Evolutionary conservation across 805 yeast species (phyloP), one percentile per base, ranked within the genome.

Genomic region (Suhomyces faveliae): DNA sequence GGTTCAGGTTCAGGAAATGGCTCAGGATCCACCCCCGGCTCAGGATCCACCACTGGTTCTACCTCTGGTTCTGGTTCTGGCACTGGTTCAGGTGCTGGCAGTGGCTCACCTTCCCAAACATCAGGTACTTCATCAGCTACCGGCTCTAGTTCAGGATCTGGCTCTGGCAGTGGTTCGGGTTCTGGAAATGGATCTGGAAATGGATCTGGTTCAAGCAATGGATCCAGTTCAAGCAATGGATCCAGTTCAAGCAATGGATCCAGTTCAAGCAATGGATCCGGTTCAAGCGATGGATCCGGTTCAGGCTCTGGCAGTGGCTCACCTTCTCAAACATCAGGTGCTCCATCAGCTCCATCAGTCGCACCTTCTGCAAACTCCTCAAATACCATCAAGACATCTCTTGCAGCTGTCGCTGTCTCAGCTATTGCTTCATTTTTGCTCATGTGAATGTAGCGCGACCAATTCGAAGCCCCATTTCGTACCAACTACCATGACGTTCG

Each of bases 351-450:
- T 9, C 40, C 40, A 19, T 11, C 23, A 2, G 17, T 41, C n/a
- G 23, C 24, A 13, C 24, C 22, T 27, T 9, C 37, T 21, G 21
- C 25, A 12, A 37, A 37, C 12, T 19, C 40, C 5, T 37, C 40
- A 12, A 27, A 9, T 22, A 35, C 40, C 19, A 17, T 23, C 35
- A 24, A 25, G 24, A 17, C 25, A 35, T 9, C 23, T 22, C 21
- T 22, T 35, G 13, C 40, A 13, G 29, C 41, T 23, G 13, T 40
- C 9, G 38, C 42, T n/a, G 6, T 44, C 17, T 35, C 47, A 27
- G 40, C 40, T 8, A 3, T 37, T 11, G 35, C 35, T 12, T 37
- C 25, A 9, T 37, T 37, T 25, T 37, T 37, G 25, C 25, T 37
- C 8, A n/a, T 37, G 15, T 21, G 15, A 37, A 8, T 21, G 9